phyloP scores from a whole-genome alignment of 176 grass and related monocot species.

The Triticum turgidum region DNA sequence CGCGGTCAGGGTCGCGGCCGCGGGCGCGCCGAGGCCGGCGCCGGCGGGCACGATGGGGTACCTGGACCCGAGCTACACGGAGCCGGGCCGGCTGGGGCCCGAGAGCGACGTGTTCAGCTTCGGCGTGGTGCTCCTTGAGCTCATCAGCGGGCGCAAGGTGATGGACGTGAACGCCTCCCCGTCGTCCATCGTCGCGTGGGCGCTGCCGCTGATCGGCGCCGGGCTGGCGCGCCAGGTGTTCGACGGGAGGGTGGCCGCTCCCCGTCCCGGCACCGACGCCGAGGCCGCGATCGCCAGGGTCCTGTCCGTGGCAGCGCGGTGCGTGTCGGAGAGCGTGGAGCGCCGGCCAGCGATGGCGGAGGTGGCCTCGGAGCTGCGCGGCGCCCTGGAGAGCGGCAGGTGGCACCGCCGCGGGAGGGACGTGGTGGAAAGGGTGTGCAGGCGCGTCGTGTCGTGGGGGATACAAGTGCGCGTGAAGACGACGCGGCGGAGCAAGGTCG shows the following conservation, averaged over 20 bases:
- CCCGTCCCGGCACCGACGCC: neutral
- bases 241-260: constrained; percentile 49
- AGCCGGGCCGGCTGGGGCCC: constrained; percentile 59
- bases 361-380: constrained; percentile 64
- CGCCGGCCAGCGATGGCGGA: constrained; percentile 64
- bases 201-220: constrained; percentile 38
- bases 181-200: constrained; percentile 80
- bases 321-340: constrained; percentile 56
- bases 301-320: constrained; percentile 56
- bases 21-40: neutral
- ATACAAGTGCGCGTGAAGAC: constrained; percentile 29
- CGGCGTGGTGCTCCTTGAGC: constrained; percentile 85
- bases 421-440: constrained; percentile 30
- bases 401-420: constrained; percentile 18
- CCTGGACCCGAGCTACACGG: constrained; percentile 92
- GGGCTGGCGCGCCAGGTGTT: constrained; percentile 34
- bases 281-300: constrained; percentile 33
- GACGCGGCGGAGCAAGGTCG: constrained; percentile 60
- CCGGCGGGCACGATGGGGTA: constrained; percentile 95
- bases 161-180: constrained; percentile 69
- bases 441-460: constrained; percentile 57
- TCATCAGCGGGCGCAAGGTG: constrained; percentile 89
- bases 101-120: constrained; percentile 98
- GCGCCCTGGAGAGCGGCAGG: constrained; percentile 41
- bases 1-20: constrained; percentile 39